Evolutionary conservation across 371 early-diverging fungal species (phyloP), one percentile per base, ranked within the genome.

Genomic region (Umbelopsis sp.): DNA sequence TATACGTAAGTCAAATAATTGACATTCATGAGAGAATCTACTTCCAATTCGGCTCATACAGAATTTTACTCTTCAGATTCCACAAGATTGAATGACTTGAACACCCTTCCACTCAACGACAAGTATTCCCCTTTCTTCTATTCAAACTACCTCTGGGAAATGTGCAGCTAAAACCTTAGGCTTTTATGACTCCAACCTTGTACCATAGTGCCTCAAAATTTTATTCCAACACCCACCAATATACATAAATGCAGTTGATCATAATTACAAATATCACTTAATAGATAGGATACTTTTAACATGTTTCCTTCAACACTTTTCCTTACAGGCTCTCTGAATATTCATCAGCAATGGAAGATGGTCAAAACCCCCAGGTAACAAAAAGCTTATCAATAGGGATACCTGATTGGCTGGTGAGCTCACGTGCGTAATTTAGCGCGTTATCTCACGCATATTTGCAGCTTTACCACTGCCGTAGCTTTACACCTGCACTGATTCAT

Each of bases 61-160:
- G 41, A 10, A 25, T 35, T 22, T n/a, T 32, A 22, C 29, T 25
- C 8, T 50, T 0, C 3, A 72, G 73, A 44, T 44, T 70, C 71
- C 10, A 63, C 38, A 12, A n/a, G 51, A 2, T 46, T 66, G 57
- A 71, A 74, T 32, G 74, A 71, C 24, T 51, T 74, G 24, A 44
- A 53, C 22, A 50, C 71, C 4, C 53, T 74, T 6, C 63, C 68
- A 20, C 50, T 74, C 22, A 50, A 66, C 45, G 68, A 63, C 69
- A 71, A 71, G 29, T 74, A 53, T 41, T 74, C 74, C 5, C 69
- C 64, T 29, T 74, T 71, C 65, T 74, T 63, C 44, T 74, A 74
- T 63, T 52, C 70, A 9, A 74, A 74, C 44, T 52, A 68, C 20
- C 48, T 74, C 35, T 74, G 74, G 74, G 74, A 70, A 12, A 74